Evolutionary conservation across 1,139 yeast genomes (phyloP).

Genomic region (Suzukiozyma palmioleophila): DNA sequence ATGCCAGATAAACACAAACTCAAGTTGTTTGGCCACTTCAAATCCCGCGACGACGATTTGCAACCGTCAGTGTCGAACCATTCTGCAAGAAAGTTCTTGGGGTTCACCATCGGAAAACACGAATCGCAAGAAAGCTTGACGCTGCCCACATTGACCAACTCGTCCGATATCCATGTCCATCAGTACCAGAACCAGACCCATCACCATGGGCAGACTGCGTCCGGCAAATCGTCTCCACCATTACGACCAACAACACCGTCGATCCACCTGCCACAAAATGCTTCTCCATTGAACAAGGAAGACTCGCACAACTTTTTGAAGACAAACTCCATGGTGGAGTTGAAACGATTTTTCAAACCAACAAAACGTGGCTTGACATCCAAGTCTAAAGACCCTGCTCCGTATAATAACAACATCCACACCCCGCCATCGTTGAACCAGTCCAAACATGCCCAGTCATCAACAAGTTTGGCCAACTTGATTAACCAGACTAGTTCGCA

Average conservation of each 20-base stretch:
- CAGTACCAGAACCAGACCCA: slow-evolving; percentile 9
- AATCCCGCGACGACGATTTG: slow-evolving; percentile 25
- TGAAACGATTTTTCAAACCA: slow-evolving; percentile 40
- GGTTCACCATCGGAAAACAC: slow-evolving; percentile 36
- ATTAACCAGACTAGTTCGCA: slow-evolving; percentile 45
- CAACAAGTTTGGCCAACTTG: slow-evolving; percentile 38
- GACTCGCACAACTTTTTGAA: slow-evolving; percentile 31
- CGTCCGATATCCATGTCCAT: slow-evolving; percentile 19
- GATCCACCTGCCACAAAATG: slow-evolving; percentile 4
- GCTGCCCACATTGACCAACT: slow-evolving; percentile 30
- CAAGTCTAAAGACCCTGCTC: slow-evolving; percentile 12
- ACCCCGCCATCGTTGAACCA: slow-evolving; percentile 27
- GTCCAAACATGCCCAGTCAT: slow-evolving; percentile 23
- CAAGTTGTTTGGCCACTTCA: slow-evolving; percentile 35
- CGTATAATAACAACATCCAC: slow-evolving; percentile 25
- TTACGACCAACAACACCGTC: slow-evolving; percentile 11
- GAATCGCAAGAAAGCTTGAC: slow-evolving; percentile 34
- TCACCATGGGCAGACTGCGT: background rate
- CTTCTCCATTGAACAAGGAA: slow-evolving; percentile 17
- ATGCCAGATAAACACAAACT: slow-evolving; percentile 49
- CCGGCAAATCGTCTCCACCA: slow-evolving; percentile 10
- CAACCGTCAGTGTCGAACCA: slow-evolving; percentile 35
- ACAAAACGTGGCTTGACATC: slow-evolving; percentile 23
- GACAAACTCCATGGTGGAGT: slow-evolving; percentile 38
- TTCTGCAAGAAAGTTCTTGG: slow-evolving; percentile 29